Evolutionary conservation across 1,284 basidiomycete genomes (phyloP).

Genomic region (Moniliophthora roreri): DNA sequence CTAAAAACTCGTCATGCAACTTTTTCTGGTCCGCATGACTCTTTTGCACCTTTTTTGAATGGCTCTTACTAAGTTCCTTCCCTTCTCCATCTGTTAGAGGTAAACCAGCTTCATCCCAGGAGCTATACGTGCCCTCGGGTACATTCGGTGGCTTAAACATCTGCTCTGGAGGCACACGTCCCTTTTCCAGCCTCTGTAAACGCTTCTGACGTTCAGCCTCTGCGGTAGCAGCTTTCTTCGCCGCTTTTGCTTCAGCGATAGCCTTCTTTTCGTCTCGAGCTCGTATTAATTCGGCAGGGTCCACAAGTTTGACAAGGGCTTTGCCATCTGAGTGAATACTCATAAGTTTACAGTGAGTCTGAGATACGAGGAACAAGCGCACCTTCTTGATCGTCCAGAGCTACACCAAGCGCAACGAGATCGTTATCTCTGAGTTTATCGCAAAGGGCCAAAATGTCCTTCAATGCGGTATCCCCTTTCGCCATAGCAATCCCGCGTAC

Average conservation of each 20-base stretch:
- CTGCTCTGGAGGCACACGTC: conserved; percentile 71
- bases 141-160: conserved; percentile 87
- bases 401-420: conserved; percentile 90
- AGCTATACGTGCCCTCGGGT: conserved; percentile 64
- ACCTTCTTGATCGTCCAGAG: conserved; percentile 96
- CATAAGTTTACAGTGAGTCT: conserved; percentile 7
- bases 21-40: conserved; percentile 78
- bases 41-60: conserved; percentile 81
- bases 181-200: conserved; percentile 84
- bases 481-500: conserved; percentile 83
- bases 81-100: conserved; percentile 86
- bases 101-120: conserved; percentile 85
- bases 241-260: conserved; percentile 72
- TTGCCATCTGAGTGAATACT: conserved; percentile 67
- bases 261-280: conserved; percentile 91
- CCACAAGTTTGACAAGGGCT: conserved; percentile 91
- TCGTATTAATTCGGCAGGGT: conserved; percentile 80
- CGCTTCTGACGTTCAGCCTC: conserved; percentile 79
- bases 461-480: conserved; percentile 62
- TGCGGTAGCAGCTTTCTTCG: conserved; percentile 75
- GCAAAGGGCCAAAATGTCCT: conserved; percentile 81
- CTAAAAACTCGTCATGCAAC: conserved; percentile 75
- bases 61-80: conserved; percentile 83
- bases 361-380: conserved; percentile 9
- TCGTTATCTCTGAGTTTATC: conserved; percentile 92